Base-by-base conservation (phyloP, 1,139 yeast species). In the Magnusiomyces ingens region DNA sequence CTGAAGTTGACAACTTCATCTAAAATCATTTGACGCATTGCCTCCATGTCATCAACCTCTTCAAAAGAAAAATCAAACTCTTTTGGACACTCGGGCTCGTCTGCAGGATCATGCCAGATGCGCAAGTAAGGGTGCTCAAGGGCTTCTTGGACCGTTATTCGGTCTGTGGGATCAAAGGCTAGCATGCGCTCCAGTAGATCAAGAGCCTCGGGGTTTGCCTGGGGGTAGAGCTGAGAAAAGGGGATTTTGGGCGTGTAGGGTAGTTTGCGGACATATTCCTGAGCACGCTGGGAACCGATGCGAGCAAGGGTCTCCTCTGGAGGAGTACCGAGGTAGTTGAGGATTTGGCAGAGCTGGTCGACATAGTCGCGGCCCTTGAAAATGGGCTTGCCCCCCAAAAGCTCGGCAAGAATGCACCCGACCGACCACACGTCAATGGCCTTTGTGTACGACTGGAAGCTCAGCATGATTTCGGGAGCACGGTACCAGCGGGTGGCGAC, bases 401-500 rank as follows among this genome's bases (percentile, higher is more conserved):
- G 75, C 67, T 93, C 99, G 0, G 97, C 99, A 56, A 93, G 74
- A 57, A 93, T 91, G 72, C 99, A 93, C 1, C 99, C 99, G 29
- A 91, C 95, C 0, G 96, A 88, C 99, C 99, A 93, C 52, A 93
- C 78, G 68, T 93, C 99, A 57, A 93, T 91, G 26, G 99, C 96
- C 71, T 89, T 90, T 4, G 97, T 86, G 71, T 93, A 93, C 58
- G 90, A 86, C 64, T 93, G 93, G 70, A 88, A 89, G 62, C 94
- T 84, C 55, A 93, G 77, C 93, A 93, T 93, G 69, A 93, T 89
- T 67, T 93, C 99, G 0, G 99, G 99, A 0, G 99, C 99, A 60
- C 99, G 75, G 70, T 93, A 93, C 98, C 99, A 93, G 66, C 98
- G 77, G 0, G 99, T 91, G 35, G 99, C 98, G 36, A 93, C 98